Evolutionary conservation across 768 basidiomycete genomes (phyloP), one percentile per base, ranked within the genome.

Genomic region (Sarcodon sp.): DNA sequence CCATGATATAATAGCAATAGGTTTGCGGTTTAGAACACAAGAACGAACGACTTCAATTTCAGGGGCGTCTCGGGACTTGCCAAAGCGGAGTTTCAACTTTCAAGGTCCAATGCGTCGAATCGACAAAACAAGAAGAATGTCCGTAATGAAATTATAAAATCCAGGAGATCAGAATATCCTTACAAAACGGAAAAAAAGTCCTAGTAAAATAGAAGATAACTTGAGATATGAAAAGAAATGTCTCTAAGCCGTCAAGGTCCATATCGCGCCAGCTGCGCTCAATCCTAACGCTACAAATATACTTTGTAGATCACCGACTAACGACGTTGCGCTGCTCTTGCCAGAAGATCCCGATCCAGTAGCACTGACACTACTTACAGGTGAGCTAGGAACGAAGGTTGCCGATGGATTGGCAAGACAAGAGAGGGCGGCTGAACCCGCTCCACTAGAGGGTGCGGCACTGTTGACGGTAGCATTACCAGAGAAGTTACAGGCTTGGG

Each of bases 401-500:
- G 81, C 73, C 11, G 66, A 61, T 12, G 82, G 75, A 58, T 70
- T 79, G 15, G 84, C 61, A 47, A 87, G 63, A 58, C 87, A 90
- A 11, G 83, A 80, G 47, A 67, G 73, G 18, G 74, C 81, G 36
- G 75, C 82, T 35, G 77, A 64, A 49, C 67, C 67, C 37, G 77
- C 76, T 31, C 70, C 69, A 8, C 71, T 64, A 6, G 81, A 59
- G 32, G 82, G 71, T 12, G 77, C 76, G 3, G 58, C 59, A 12
- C 67, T 9, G 56, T 87, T 86, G 53, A 88, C 69, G 12, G 87
- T 88, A 5, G 80, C 91, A 59, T 96, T 96, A 7, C 91, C 89
- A 46, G 64, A 63, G 60, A 96, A 94, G 67, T 73, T 76, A 66
- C 91, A 94, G 7, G 86, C 70, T 46, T 73, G 67, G 6, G 66